Base-by-base conservation (phyloP, 805 yeast genomes). In the Yarrowia sp. region DNA sequence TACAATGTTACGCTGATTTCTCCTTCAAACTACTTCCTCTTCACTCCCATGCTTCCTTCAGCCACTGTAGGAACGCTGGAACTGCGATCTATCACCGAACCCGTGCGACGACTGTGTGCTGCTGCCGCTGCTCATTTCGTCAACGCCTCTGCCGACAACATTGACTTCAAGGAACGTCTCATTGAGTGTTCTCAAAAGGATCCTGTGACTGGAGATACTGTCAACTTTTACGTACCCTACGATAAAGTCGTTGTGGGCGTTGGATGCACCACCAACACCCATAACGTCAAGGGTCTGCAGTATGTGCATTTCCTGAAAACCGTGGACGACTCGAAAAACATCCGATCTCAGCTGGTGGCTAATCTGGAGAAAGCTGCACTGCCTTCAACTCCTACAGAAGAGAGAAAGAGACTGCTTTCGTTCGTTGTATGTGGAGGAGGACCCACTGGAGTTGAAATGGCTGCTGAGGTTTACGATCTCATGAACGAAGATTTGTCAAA, bases 371-470 rank as follows among this genome's bases (percentile, higher is more conserved):
- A 74, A 65, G 90, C 91, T 1, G 82, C 88, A 68, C 75, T 86
- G 68, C 90, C 90, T 64, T 83, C 89, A 0, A 84, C 88, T 0
- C 67, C 85, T 1, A 87, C 84, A 68, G 87, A 80, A 50, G 89
- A 86, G 71, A 82, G 90, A 68, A 84, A 83, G 70, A 81, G 80
- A 66, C 73, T 86, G 66, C 77, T 86, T 53, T 82, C 86, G 62
- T 86, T 86, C 73, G 89, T 86, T 13, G 82, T 86, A 38, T 86
- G 89, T 73, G 90, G 90, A 67, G 90, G 90, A 67, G 90, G 90
- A 48, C 89, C 90, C 64, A 86, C 90, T 0, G 90, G 90, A 69
- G 88, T 85, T 39, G 90, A 86, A 72, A 81, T 86, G 70, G 90
- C 91, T 35, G 89, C 90, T 36, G 91, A 86, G 74, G 82, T 86